Evolutionary conservation across 805 yeast genomes (phyloP).

Genomic region (Blastobotrys mokoenaii): DNA sequence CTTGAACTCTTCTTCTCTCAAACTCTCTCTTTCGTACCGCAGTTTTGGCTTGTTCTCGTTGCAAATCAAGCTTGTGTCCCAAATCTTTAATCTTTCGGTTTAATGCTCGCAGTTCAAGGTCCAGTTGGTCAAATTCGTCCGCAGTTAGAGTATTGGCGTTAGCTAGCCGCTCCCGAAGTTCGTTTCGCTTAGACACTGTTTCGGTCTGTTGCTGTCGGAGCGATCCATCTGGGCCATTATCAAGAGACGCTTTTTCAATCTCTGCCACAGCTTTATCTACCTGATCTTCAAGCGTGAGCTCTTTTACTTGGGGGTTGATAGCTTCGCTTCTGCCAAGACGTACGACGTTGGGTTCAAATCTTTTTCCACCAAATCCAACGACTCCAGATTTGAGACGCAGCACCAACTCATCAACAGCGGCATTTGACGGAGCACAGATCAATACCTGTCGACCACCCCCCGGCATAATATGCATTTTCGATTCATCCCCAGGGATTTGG

Average conservation of each 20-base stretch:
- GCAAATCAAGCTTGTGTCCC: conserved; percentile 67
- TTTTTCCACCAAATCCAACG: conserved; percentile 32
- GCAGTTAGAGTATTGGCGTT: conserved; percentile 16
- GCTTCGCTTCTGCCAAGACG: conserved; percentile 88
- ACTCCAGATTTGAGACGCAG: conserved; percentile 73
- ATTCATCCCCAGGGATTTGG: background rate
- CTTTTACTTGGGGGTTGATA: conserved; percentile 71
- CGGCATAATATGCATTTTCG: conserved; percentile 19
- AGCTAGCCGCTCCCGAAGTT: conserved; percentile 36
- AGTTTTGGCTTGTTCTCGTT: conserved; percentile 63
- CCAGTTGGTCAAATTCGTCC: conserved; percentile 23
- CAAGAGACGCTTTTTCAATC: conserved; percentile 1
- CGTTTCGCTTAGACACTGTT: conserved; percentile 50
- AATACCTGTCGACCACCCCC: conserved; percentile 45
- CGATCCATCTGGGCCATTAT: conserved; percentile 32
- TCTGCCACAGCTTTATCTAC: conserved; percentile 42
- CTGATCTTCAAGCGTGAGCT: conserved; percentile 75
- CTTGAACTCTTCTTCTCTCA: conserved; percentile 67
- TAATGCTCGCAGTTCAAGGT: conserved; percentile 46
- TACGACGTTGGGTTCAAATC: conserved; percentile 58
- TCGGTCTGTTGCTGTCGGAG: conserved; percentile 44
- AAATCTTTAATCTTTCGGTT: conserved; percentile 55
- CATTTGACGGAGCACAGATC: conserved; percentile 97
- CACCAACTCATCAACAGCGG: conserved; percentile 95
- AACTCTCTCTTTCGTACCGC: conserved; percentile 69